Base-by-base conservation (phyloP, 495 filamentous ascomycete genomes). In the Podospora conica region DNA sequence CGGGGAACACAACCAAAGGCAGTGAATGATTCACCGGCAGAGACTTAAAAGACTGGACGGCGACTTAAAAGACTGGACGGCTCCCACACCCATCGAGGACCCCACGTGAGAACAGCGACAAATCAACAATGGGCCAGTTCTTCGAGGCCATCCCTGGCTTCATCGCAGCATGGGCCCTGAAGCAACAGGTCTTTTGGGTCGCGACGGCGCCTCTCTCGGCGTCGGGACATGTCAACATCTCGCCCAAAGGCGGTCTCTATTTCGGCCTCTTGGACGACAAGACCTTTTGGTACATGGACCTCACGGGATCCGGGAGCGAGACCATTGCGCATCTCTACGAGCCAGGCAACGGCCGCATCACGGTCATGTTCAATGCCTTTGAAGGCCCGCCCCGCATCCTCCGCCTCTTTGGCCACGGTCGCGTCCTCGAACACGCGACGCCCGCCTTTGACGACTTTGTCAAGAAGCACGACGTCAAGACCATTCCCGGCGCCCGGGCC, bases 261-360 rank as follows among this genome's bases (percentile, higher is more conserved):
- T 88, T 91, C 64, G 81, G 86, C 5, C 74, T 92, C 58, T 76
- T 89, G 53, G 74, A 81, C 61, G 74, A 79, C 18, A 86, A 83
- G 60, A 80, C 80, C 8, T 88, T 85, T 53, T 90, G 86, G 69
- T 93, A 91, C 68, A 68, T 93, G 53, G 90, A 93, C 65, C 79
- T 85, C 56, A 90, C 86, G 0, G 90, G 90, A 8, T 88, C 84
- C 25, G 90, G 90, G 3, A 80, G 74, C 62, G 90, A 93, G 74
- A 93, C 89, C 0, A 86, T 93, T 56, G 77, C 81, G 3, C 90
- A 92, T 69, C 70, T 91, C 6, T 86, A 90, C 65, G 90, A 93
- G 68, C 76, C 77, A 0, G 73, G 69, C 18, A 92, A 92, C 71
- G 88, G 87, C 21, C 81, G 90, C 12, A 81, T 90, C 25, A 91